Base-by-base conservation (phyloP, 148 eudicot species). In the Chenopodium formosanum region DNA sequence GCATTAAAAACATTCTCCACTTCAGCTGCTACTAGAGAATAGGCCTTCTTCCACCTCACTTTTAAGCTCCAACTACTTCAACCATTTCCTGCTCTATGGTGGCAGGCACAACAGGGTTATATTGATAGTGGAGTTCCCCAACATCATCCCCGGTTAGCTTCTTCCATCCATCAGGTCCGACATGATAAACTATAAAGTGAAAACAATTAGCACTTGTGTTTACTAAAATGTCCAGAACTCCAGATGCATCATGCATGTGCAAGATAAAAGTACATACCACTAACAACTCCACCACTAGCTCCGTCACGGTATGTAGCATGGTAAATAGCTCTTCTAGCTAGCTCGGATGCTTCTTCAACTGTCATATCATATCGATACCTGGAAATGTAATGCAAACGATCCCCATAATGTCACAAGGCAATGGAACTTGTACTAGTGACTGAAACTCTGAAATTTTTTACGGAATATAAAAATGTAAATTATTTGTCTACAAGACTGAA, bases 301-400 rank as follows among this genome's bases (percentile, higher is more conserved):
- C 95, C 99, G 85, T 96, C 98, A 84, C 99, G 92, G 90, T 92
- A 94, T 7, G 99, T 96, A 5, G 98, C 98, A 77, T 90, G 97
- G 87, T 96, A 96, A 60, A 96, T 96, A 23, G 98, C 82, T 78
- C 99, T 86, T 83, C 94, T 90, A 27, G 92, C 98, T 85, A 96
- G 84, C 84, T 94, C 98, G 13, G 94, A 89, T 73, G 97, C 99
- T 85, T 94, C 95, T 76, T 88, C 89, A 29, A 96, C 87, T 4
- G 94, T 69, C 98, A 96, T 83, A 82, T 96, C 99, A 84, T 85
- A 94, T 4, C 83, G 86, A 71, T 94, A 94, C 74, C 98, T 94
- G 77, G 34, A 25, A 34, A 14, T 4, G 70, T 27, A 53, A 67
- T 25, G 17, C 8, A 5, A 64, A 27, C 14, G 27, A 44, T 44